A percentile compares a stretch with the other conserved stretches of the same genome.
These are phyloP conservation scores for Apiospora marii DNA, from an alignment of 2,329 filamentous ascomycete genomes.

Conservation along the genomic window DNA sequence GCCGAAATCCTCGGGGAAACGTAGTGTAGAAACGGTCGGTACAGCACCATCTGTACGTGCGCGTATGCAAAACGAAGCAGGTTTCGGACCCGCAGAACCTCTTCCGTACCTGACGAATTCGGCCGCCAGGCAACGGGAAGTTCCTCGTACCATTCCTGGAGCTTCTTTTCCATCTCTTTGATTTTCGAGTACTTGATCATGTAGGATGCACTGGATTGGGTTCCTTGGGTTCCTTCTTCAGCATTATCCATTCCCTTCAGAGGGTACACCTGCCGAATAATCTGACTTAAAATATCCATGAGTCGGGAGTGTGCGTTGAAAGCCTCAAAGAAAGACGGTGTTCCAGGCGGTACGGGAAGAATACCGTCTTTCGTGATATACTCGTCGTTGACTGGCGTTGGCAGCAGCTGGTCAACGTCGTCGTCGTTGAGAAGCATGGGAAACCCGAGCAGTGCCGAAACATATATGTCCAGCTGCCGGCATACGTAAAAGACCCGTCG, in stretches of 20 bases:
- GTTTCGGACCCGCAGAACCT: conserved; percentile 82
- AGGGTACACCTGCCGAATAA: conserved; percentile 72
- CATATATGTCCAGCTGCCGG: conserved; percentile 75
- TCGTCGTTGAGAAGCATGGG: conserved; percentile 69
- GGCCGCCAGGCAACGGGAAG: conserved; percentile 82
- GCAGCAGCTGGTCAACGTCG: conserved; percentile 72
- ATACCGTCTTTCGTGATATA: conserved; percentile 69
- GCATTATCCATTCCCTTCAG: conserved; percentile 61
- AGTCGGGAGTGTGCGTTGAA: conserved; percentile 72
- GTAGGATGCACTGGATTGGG: conserved; percentile 58
- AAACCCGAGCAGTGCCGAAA: conserved; percentile 72
- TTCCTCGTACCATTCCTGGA: conserved; percentile 69
- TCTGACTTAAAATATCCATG: conserved; percentile 70
- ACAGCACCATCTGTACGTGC: conserved; percentile 83
- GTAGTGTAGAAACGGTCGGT: conserved; percentile 85
- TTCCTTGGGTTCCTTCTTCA: conserved; percentile 49
- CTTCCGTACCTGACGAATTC: conserved; percentile 76
- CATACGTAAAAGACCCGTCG: conserved; percentile 73
- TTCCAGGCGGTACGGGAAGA: conserved; percentile 60
- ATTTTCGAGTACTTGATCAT: conserved; percentile 70
- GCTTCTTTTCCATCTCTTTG: conserved; percentile 68
- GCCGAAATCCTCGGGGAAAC: conserved; percentile 70
- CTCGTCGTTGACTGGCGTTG: conserved; percentile 71
- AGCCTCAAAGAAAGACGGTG: conserved; percentile 67
- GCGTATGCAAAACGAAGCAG: conserved; percentile 81